Conservation (phyloP, 768 basidiomycete genomes). For the Leucogyrophana mollusca region DNA sequence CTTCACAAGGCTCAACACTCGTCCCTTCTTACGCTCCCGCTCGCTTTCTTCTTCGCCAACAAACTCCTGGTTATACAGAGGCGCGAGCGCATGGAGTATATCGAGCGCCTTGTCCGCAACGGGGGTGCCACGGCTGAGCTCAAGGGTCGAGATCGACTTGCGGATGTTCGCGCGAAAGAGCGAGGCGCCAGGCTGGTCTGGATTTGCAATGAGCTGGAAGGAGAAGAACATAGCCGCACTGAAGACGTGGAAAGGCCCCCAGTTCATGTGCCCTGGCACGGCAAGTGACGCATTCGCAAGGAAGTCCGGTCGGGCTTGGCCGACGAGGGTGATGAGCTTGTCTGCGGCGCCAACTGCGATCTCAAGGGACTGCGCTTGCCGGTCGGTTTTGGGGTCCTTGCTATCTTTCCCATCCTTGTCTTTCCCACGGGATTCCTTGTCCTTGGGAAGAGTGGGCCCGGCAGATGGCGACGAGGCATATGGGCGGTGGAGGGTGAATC, state of each 20-base stretch:
- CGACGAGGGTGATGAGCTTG: conserved; percentile 75
- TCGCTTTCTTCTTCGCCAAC: conserved; percentile 45
- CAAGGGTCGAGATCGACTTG: conserved; percentile 64
- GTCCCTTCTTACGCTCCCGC: conserved; percentile 58
- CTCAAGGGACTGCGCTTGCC: conserved; percentile 59
- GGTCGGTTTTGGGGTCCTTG: conserved; percentile 32
- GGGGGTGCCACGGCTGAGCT: conserved; percentile 59
- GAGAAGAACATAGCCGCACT: conserved; percentile 89
- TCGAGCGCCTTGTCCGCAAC: conserved; percentile 76
- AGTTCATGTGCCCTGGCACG: conserved; percentile 81
- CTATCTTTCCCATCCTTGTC: conserved; percentile 30
- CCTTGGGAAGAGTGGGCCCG: conserved; percentile 13
- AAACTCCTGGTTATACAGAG: conserved; percentile 70
- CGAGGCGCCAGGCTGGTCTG: conserved; percentile 75
- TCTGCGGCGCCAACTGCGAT: conserved; percentile 76
- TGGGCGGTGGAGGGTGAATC: conserved; percentile 81
- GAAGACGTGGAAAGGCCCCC: conserved; percentile 83
- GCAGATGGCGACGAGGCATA: conserved; percentile 46
- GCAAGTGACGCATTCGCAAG: conserved; percentile 64
- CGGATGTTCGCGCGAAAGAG: conserved; percentile 76
- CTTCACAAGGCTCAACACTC: conserved; percentile 64
- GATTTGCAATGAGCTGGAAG: conserved; percentile 81
- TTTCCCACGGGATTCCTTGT: conserved; percentile 14
- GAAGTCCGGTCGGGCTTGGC: conserved; percentile 75
- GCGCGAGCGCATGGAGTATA: conserved; percentile 68